Conservation (phyloP, 768 basidiomycete species). For the Russula compacta region DNA sequence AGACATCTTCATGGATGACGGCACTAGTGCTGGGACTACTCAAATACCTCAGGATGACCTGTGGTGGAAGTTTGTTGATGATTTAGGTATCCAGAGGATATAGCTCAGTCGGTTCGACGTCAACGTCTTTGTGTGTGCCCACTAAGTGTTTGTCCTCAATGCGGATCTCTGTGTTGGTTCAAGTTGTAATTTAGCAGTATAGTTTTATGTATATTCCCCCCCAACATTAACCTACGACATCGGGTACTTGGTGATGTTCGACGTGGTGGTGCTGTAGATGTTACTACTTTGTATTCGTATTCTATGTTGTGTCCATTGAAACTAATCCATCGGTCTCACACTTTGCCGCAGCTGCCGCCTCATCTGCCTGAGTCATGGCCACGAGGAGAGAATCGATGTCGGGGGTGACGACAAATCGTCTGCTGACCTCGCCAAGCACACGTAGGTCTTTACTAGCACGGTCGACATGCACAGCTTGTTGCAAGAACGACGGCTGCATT, state of each 20-base stretch:
- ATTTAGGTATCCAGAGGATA: constrained; percentile 23
- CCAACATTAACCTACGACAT: neutral
- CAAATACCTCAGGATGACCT: constrained; percentile 28
- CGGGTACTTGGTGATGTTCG: neutral
- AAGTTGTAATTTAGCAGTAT: neutral
- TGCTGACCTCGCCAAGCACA: constrained; percentile 81
- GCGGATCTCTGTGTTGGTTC: neutral
- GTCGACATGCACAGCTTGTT: constrained; percentile 77
- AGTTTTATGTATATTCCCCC: neutral
- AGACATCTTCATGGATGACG: constrained; percentile 15
- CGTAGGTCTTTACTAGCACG: constrained; percentile 44
- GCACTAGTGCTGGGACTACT: neutral
- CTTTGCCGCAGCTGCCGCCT: constrained; percentile 21
- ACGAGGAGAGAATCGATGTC: constrained; percentile 67
- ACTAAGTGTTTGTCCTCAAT: neutral
- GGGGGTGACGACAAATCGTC: constrained; percentile 77
- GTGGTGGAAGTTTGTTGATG: constrained; percentile 32
- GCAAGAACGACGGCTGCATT: constrained; percentile 79
- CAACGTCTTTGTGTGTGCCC: neutral
- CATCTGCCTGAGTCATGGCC: constrained; percentile 51
- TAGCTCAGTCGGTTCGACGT: neutral
- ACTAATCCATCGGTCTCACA: constrained; percentile 41
- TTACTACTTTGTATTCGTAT: neutral
- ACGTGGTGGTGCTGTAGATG: neutral
- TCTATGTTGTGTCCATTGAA: constrained; percentile 40